Evolutionary conservation across 2,329 filamentous ascomycete species (phyloP).

Genomic region (Trichoderma pleuroti): DNA sequence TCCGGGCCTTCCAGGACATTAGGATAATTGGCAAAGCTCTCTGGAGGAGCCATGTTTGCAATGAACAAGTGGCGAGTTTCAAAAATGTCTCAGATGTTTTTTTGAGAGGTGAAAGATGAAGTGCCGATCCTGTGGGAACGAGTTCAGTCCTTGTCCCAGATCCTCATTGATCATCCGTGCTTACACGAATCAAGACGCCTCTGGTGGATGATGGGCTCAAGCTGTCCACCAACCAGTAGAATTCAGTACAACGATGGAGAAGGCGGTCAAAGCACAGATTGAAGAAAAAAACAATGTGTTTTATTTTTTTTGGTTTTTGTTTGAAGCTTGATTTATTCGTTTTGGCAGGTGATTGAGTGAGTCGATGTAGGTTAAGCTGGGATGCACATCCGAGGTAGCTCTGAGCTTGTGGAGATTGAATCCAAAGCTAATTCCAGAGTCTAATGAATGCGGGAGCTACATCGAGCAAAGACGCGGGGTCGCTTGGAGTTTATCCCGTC

Average conservation of each 20-base stretch:
- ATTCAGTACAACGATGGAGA: background rate
- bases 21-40: constrained; percentile 44
- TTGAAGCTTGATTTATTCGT: background rate
- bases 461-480: background rate
- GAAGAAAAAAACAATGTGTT: background rate
- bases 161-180: background rate
- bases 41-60: constrained; percentile 27
- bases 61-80: background rate
- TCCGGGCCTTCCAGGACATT: constrained; percentile 34
- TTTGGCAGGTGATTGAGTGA: background rate
- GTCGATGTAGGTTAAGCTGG: background rate
- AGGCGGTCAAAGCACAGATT: background rate
- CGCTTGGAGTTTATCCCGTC: background rate
- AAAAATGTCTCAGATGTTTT: background rate
- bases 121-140: background rate
- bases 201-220: background rate
- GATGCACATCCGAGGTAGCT: background rate
- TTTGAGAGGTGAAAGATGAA: background rate
- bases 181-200: background rate
- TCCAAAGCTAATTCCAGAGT: background rate
- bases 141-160: background rate
- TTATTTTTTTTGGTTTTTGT: background rate
- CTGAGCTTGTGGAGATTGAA: background rate
- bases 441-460: background rate
- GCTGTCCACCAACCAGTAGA: background rate